Percentiles rank a stretch among this genome's conserved stretches.
Conservation (phyloP, 495 filamentous ascomycete genomes). For the Astrothelium subdiscretum region DNA sequence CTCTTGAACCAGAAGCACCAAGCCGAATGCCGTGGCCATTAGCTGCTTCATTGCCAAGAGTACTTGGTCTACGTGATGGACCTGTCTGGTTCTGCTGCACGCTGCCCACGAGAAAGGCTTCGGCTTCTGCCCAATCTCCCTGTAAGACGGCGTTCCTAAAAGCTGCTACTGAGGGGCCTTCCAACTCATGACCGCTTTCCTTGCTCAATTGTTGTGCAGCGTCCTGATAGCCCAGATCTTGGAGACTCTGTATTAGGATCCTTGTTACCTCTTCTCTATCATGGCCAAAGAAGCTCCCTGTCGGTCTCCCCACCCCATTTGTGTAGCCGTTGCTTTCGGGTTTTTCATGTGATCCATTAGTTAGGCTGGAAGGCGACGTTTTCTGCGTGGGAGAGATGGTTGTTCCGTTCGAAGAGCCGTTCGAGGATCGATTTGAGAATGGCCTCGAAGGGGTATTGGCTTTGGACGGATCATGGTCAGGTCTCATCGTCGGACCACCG, state of each 20-base stretch:
- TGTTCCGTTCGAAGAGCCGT: constrained; percentile 16
- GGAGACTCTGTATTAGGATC: constrained; percentile 81
- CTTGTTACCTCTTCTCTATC: constrained; percentile 88
- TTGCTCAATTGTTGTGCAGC: constrained; percentile 62
- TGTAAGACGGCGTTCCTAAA: constrained; percentile 72
- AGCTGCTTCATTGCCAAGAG: background rate
- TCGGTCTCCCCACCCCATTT: constrained; percentile 36
- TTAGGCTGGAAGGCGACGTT: constrained; percentile 26
- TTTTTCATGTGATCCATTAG: constrained; percentile 41
- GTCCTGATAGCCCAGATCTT: constrained; percentile 71
- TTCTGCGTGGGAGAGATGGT: constrained; percentile 29
- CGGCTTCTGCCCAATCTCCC: constrained; percentile 77
- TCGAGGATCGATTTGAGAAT: constrained; percentile 36
- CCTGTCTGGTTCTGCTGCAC: constrained; percentile 22
- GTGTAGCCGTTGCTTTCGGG: constrained; percentile 23
- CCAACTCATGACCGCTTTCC: constrained; percentile 82
- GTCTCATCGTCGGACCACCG: constrained; percentile 46
- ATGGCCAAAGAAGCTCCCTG: constrained; percentile 51
- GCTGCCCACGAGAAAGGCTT: constrained; percentile 59
- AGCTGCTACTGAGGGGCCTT: constrained; percentile 70
- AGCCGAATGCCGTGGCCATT: constrained; percentile 15
- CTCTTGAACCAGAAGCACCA: constrained; percentile 8
- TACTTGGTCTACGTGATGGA: constrained; percentile 14
- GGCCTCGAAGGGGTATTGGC: constrained; percentile 38
- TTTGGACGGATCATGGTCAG: constrained; percentile 37